Base-by-base conservation (phyloP, 768 basidiomycete species). In the Chlorophyllum brunneum region DNA sequence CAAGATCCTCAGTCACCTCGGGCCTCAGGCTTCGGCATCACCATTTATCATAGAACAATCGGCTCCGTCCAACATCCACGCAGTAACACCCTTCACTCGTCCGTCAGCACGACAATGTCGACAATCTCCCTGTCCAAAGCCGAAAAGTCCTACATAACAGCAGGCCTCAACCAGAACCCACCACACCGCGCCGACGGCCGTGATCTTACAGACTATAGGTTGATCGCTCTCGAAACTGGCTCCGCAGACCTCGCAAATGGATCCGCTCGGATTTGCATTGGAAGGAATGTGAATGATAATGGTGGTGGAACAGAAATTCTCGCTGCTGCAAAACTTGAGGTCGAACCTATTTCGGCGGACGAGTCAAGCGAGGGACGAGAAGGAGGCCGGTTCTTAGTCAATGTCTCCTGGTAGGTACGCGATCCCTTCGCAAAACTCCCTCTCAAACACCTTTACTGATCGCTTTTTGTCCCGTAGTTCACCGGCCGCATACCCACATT, bases 201-300 rank as follows among this genome's bases (percentile, higher is more conserved):
- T 16, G 61, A 71, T 5, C 72, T 87, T 0, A 66, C 74, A 30
- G 85, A 88, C 56, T 93, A 79, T 59, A 77, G 92, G 24, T 68
- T 78, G 0, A 75, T 94, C 18, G 71, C 80, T 6, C 79, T 95
- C 24, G 85, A 90, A 67, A 89, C 88, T 0, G 88, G 86, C 18
- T 78, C 88, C 1, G 82, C 83, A 13, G 88, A 90, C 4, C 77
- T 91, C 4, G 86, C 92, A 16, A 92, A 94, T 54, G 92, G 92
- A 5, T 92, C 90, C 56, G 89, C 89, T 4, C 78, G 80, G 20
- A 70, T 92, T 6, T 80, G 73, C 57, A 78, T 93, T n/a, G 92
- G 90, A 1, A 82, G 80, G 2, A 84, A 54, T 34, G 23, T 55
- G n/a, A 48, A 56, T 27, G 52, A 58, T 29, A 47, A 53, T 22